Base-by-base conservation (phyloP, 305 asterid genomes). In the Rubia tinctorum region DNA sequence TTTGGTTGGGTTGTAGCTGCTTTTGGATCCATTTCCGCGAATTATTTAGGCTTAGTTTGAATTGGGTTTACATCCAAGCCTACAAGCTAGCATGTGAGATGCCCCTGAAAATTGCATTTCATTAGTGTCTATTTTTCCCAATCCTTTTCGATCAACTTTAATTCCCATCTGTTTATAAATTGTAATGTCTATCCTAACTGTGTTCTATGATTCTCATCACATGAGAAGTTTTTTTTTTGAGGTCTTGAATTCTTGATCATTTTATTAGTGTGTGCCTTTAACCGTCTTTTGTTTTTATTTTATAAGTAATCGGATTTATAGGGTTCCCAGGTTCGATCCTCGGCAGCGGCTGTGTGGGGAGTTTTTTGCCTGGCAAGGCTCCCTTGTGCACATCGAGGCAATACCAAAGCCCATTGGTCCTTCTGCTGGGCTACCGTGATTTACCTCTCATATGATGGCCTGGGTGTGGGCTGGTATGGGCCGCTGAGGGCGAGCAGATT, bases 1-100 rank as follows among this genome's bases (percentile, higher is more conserved):
- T 80, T 77, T 68, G 81, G 79, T 79, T 78, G 83, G 66, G 64
- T 45, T 80, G 87, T 78, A 60, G 55, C 25, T 56, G n/a, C 87
- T 80, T 81, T 80, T 56, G 60, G 73, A 75, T 71, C 68, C 71
- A 59, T 71, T 72, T 75, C 51, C 42, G 14, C 58, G 45, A 75
- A 71, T 61, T 49, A 71, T 71, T 71, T 67, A 75, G 27, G 73
- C 45, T 15, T 43, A 22, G 73, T 51, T 75, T 66, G 40, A 53
- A 47, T 62, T 64, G 47, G 27, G 34, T 42, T 61, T 39, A 55
- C 68, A 53, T 27, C 67, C 30, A 45, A 56, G 66, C 65, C 75
- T 69, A 79, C 77, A 27, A 42, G 11, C 30, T 78, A 79, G 56
- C 80, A 79, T 79, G 83, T 79, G 83, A 51, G 49, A 55, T 79